Evolutionary conservation across 805 yeast genomes (phyloP).

Genomic region (Candida boleticola): DNA sequence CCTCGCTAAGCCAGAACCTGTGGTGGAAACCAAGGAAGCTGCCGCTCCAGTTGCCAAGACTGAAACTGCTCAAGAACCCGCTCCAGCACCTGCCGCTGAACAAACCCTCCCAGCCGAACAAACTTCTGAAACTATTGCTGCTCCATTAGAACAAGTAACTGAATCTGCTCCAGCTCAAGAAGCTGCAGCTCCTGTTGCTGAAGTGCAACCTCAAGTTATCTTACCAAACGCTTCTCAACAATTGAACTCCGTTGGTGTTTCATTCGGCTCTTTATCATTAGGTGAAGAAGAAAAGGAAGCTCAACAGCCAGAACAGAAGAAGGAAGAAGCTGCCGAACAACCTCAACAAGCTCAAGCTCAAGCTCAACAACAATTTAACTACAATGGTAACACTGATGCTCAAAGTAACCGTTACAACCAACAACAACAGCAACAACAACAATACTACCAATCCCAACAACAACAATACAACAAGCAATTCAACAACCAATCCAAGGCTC

Average conservation of each 20-base stretch:
- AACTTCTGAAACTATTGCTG: slow-evolving; percentile 13
- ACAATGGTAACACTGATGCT: slow-evolving; percentile 13
- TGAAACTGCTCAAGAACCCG: slow-evolving; percentile 47
- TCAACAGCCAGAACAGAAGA: slow-evolving; percentile 14
- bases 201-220: slow-evolving; percentile 38
- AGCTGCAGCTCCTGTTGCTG: slow-evolving; percentile 30
- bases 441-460: slow-evolving; percentile 17
- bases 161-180: slow-evolving; percentile 19
- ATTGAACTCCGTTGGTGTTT: slow-evolving; percentile 52
- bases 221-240: slow-evolving; percentile 53
- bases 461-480: slow-evolving; percentile 21
- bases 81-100: slow-evolving; percentile 14
- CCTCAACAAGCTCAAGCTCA: slow-evolving; percentile 10
- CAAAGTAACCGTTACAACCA: slow-evolving; percentile 13
- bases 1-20: slow-evolving; percentile 19
- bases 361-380: slow-evolving; percentile 12
- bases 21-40: slow-evolving; percentile 22
- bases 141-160: slow-evolving; percentile 14
- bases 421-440: slow-evolving; percentile 17
- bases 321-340: slow-evolving; percentile 10
- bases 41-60: slow-evolving; percentile 64
- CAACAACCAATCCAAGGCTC: slow-evolving; percentile 20
- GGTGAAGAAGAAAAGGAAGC: slow-evolving; percentile 40
- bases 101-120: slow-evolving; percentile 13
- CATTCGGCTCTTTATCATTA: slow-evolving; percentile 59